phyloP scores from a whole-genome alignment of 139 green algal species.

The Coelastrella sp. region DNA sequence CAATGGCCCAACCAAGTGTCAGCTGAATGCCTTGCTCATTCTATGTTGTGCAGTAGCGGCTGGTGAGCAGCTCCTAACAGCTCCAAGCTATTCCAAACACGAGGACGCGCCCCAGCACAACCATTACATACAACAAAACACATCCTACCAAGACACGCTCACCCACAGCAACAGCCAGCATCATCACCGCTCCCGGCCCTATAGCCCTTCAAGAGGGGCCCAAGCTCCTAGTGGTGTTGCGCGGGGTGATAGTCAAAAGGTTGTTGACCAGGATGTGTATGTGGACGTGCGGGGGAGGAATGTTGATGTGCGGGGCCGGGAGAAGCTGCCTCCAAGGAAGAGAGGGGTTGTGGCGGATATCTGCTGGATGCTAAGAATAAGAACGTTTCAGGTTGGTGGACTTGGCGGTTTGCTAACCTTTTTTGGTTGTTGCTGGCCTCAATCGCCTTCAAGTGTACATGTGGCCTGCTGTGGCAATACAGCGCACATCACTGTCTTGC shows the following conservation, averaged over 20 bases:
- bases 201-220: not conserved
- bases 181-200: not conserved
- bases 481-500: not conserved
- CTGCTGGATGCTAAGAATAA: constrained; percentile 56
- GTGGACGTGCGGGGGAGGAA: not conserved
- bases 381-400: constrained; percentile 56
- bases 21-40: too few relatives aligned
- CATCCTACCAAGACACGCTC: not conserved
- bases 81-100: not conserved
- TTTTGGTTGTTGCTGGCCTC: not conserved
- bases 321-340: not conserved
- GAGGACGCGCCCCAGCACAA: not conserved
- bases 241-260: not conserved
- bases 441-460: not conserved
- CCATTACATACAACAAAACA: not conserved
- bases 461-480: not conserved
- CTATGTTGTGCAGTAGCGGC: not conserved
- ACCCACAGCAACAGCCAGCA: not conserved
- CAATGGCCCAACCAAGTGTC: too few relatives aligned
- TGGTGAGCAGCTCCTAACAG: constrained; percentile 24
- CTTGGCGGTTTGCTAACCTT: too few relatives aligned
- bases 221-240: not conserved
- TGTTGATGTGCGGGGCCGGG: not conserved
- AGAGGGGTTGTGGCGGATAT: constrained; percentile 47
- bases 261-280: not conserved